Base-by-base conservation (phyloP, 2,329 filamentous ascomycete species). In the Calonectria naviculata region DNA sequence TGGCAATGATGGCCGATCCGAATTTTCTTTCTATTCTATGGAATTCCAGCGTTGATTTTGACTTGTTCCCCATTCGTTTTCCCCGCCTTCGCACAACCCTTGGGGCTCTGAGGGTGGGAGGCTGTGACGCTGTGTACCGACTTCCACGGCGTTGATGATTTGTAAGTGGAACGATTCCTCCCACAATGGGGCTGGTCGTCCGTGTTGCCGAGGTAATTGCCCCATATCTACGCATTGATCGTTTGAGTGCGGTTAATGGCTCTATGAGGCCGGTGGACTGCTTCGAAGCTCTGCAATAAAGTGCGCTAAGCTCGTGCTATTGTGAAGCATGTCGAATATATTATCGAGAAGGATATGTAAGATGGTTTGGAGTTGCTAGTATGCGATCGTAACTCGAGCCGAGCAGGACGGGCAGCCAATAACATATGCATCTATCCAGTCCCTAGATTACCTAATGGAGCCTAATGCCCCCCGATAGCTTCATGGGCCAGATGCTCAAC, bases 141-240 rank as follows among this genome's bases (percentile, higher is more conserved):
- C 12, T 54, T 70, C 67, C 67, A 70, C 62, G 67, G 62, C 36
- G 54, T 54, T 41, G 62, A 52, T 28, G 44, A 52, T 66, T 52
- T 54, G 46, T 62, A 62, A 70, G 62, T 65, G 67, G 67, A 38
- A 58, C 52, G 28, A 56, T 61, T 36, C 41, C 12, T 36, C 34
- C 44, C 36, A 34, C 4, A 28, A 42, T 66, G 56, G 61, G 54
- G 24, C 44, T 65, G 17, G 15, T 24, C 49, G 31, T 36, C 67
- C 62, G 54, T 66, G 24, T 26, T 61, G 52, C 67, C 62, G 62
- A 65, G 67, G 62, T 34, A 66, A 9, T 54, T 65, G 10, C 29
- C 52, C 10, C 38, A 9, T 13, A n/a, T 21, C 4, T 12, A 19
- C 26, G 46, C 31, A 41, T 44, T 26, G 34, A 61, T 28, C 56